Conservation (phyloP, 2,329 filamentous ascomycete species). For the Aspergillus puulaauensis region DNA sequence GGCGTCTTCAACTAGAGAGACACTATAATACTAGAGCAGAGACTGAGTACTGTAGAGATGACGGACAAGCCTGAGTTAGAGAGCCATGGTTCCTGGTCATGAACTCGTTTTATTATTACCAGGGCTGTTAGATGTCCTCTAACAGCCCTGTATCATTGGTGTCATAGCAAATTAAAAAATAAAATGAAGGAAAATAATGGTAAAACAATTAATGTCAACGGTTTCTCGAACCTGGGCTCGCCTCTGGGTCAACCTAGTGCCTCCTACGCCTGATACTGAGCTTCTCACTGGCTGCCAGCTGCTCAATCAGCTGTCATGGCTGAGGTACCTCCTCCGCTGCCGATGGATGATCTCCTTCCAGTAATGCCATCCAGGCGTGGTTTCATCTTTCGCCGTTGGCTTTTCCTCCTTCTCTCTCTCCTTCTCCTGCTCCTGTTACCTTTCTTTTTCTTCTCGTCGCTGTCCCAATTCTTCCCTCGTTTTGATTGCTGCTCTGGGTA, state of each 20-base stretch:
- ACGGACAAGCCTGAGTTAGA: background rate
- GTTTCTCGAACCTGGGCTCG: slow-evolving; percentile 20
- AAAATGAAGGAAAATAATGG: slow-evolving; percentile 8
- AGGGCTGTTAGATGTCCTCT: background rate
- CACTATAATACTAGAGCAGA: background rate
- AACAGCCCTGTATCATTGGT: background rate
- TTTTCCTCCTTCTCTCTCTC: slow-evolving; percentile 1
- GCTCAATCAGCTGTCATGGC: slow-evolving; percentile 25
- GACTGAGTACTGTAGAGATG: background rate
- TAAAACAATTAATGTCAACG: slow-evolving; percentile 15
- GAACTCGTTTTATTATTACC: background rate
- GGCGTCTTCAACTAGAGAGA: background rate
- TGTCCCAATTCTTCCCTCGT: slow-evolving; percentile 1
- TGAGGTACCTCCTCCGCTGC: background rate
- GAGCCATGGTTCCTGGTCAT: background rate
- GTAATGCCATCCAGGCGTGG: slow-evolving; percentile 20
- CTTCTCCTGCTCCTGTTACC: background rate
- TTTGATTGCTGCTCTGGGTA: background rate
- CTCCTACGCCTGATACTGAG: slow-evolving; percentile 16
- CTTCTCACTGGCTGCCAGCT: slow-evolving; percentile 20
- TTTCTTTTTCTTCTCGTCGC: slow-evolving; percentile 15
- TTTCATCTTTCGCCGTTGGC: slow-evolving; percentile 20
- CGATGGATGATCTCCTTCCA: slow-evolving; percentile 22
- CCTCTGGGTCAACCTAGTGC: slow-evolving; percentile 16
- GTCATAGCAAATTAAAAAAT: slow-evolving; percentile 13